Evolutionary conservation across 768 basidiomycete genomes (phyloP), one percentile per base, ranked within the genome.

Genomic region (Postia placenta): DNA sequence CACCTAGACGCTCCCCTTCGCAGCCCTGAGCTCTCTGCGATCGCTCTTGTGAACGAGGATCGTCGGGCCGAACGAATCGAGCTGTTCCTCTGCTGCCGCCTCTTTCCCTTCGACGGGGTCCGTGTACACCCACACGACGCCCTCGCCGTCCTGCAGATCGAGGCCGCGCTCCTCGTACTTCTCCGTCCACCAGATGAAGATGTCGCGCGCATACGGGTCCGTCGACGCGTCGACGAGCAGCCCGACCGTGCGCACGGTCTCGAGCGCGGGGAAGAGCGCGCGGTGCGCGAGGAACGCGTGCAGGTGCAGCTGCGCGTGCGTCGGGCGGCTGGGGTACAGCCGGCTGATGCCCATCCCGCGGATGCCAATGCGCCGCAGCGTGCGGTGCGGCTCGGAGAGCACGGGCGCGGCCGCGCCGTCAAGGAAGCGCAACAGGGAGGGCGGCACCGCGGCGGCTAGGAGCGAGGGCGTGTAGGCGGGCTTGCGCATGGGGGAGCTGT

Each of bases 161-260:
- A 81, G 65, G 7, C 73, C 75, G 38, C 69, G 65, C 47, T 61
- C 66, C 65, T 76, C 75, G 49, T 78, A 78, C 43, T 61, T 67
- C 54, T 78, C 74, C 23, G 71, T 68, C 78, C 78, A 79, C 72
- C 73, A 74, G 25, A 78, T 75, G 54, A 76, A 79, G 15, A 76
- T 62, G 44, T 79, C 74, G 64, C 69, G 72, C 48, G 72, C 67
- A 42, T 71, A 51, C 35, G 52, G 55, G 56, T 77, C 73, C 49
- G 66, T 60, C 45, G 72, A 67, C 17, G 75, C 67, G 20, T 74
- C 76, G 17, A 74, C 74, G 37, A 76, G 57, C 57, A 73, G 76
- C 2, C 70, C 74, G 12, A 76, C 66, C 19, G 73, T 76, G 50
- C 74, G 70, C 23, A 78, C 66, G 27, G 70, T 59, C 58, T 77